Evolutionary conservation across 1,139 yeast genomes (phyloP), one percentile per base, ranked within the genome.

Genomic region (Taphrina flavorubra): DNA sequence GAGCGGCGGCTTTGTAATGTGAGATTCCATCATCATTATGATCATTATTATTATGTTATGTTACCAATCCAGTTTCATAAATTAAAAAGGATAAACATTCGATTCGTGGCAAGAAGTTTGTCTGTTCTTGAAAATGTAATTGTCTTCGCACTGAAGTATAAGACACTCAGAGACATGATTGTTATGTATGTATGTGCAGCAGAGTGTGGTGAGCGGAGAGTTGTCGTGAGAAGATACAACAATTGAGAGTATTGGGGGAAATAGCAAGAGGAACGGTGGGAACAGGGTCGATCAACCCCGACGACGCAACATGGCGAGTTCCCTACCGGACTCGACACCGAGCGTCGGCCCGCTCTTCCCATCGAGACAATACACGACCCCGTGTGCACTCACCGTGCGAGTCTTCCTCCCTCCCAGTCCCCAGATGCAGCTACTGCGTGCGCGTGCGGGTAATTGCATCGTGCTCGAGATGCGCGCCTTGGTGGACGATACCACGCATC

Each of bases 251-350:
- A 11, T 39, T 39, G 6, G 14, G 6, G 6, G 42, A 39, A 14
- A 39, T 3, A 39, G 42, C 3, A 14, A 39, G 42, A 39, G 42
- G 18, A 7, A 14, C 16, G 46, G 5, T 14, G n/a, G 47, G n/a
- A 7, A 44, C 16, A 44, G 47, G 18, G 3, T n/a, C 2, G n/a
- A 14, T 44, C n/a, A 14, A 5, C 47, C 47, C 4, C n/a, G 18
- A 2, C 18, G 47, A 44, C 18, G 47, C 18, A 56, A 49, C 64
- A 44, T 44, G 36, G 53, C 56, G 20, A 59, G 44, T 39, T 59
- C 64, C 14, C 64, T 53, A 31, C 56, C 64, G 13, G 53, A 47
- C 47, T 59, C 64, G 14, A 59, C 44, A 46, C 64, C 64, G 18
- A 47, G 64, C 31, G 37, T 20, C 36, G 49, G 49, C 31, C 31